Conservation (phyloP, 805 yeast genomes). For the Ogataea neopini region DNA sequence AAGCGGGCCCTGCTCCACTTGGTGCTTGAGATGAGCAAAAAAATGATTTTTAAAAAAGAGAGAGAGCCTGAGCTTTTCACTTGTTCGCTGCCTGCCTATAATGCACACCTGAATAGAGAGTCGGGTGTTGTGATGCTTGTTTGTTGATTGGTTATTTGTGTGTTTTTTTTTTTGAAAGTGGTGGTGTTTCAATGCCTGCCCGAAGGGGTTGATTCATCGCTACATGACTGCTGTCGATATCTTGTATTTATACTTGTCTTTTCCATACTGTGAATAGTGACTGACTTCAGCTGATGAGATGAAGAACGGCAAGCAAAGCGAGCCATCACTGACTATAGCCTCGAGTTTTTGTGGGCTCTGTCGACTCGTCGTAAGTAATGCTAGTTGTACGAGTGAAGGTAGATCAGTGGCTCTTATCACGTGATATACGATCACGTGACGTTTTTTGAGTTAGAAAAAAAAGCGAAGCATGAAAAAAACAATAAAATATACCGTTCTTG, state of each 20-base stretch:
- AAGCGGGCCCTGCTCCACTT: constrained; percentile 30
- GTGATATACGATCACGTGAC: too few relatives aligned
- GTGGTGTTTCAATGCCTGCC: constrained; percentile 5
- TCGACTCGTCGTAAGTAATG: too few relatives aligned
- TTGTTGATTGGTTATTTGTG: constrained; percentile 3
- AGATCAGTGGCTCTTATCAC: too few relatives aligned
- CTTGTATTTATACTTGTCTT: constrained; percentile 11
- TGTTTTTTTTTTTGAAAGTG: not conserved
- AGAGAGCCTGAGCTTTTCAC: constrained; percentile 1
- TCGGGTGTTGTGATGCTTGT: constrained; percentile 5
- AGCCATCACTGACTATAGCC: too few relatives aligned
- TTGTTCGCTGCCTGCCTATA: constrained; percentile 9
- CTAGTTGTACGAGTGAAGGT: too few relatives aligned
- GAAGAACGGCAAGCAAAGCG: not conserved
- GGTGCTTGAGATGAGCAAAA: constrained; percentile 20
- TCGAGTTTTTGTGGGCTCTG: too few relatives aligned
- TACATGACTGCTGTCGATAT: constrained; percentile 6
- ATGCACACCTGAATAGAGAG: not conserved
- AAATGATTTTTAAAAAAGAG: not conserved
- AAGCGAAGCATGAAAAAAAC: too few relatives aligned
- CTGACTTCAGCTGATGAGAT: not conserved
- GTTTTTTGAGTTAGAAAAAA: too few relatives aligned
- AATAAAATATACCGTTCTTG: not conserved
- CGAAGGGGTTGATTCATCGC: constrained; percentile 1
- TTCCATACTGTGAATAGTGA: constrained; percentile 6